Conservation (phyloP, 1,139 yeast genomes). For the Debaryomycetaceae sp. region DNA sequence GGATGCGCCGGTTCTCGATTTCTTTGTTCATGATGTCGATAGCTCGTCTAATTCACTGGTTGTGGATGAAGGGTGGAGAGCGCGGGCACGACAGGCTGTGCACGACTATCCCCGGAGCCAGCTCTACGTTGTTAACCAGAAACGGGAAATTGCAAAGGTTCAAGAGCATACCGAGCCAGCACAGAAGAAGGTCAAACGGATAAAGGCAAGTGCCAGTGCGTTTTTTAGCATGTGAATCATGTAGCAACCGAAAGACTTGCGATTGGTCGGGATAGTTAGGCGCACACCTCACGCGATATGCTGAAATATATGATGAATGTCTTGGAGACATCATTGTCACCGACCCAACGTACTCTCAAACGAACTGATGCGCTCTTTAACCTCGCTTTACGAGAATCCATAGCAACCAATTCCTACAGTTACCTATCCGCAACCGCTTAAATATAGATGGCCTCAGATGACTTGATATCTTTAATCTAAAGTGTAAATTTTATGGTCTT, state of each 20-base stretch:
- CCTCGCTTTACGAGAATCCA: too few relatives aligned
- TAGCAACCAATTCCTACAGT: too few relatives aligned
- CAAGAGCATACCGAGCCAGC: background rate
- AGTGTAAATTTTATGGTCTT: too few relatives aligned
- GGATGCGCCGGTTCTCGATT: slow-evolving; percentile 9
- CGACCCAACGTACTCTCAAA: too few relatives aligned
- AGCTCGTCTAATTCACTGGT: too few relatives aligned
- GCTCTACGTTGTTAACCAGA: background rate
- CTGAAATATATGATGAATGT: too few relatives aligned
- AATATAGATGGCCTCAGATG: background rate
- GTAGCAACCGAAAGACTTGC: too few relatives aligned
- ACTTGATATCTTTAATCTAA: background rate
- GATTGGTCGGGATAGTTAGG: too few relatives aligned
- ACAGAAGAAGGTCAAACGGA: slow-evolving; percentile 1
- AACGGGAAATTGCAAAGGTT: background rate
- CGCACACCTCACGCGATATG: too few relatives aligned
- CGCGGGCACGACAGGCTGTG: background rate
- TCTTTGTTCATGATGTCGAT: slow-evolving; percentile 9
- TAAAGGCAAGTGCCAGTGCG: slow-evolving; percentile 6
- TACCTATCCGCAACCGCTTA: too few relatives aligned
- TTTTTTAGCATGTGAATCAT: slow-evolving; percentile 5
- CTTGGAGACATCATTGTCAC: too few relatives aligned
- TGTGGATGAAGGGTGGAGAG: background rate
- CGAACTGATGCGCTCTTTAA: too few relatives aligned
- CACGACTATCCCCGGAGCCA: background rate